Evolutionary conservation across 139 green algal species (phyloP), one percentile per base, ranked within the genome.

Genomic region (Tetraselmis chui): DNA sequence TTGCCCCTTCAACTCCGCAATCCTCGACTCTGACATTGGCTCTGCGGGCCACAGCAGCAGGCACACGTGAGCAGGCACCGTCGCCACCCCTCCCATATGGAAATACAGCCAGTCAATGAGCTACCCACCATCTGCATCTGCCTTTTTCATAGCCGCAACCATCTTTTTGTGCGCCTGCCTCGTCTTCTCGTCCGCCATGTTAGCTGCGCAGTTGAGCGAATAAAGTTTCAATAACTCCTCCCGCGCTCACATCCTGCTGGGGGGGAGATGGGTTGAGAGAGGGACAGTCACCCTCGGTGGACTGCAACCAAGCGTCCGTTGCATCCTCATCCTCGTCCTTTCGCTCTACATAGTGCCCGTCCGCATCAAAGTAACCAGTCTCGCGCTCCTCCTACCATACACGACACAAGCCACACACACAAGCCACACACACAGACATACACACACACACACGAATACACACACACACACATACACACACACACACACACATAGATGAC

Each of bases 291-390:
- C 45, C 45, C 45, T 67, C 45, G 45, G 45, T 67, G 1, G 87
- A 91, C n/a, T 77, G 31, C 31, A 95, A 82, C 92, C 92, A 95
- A 0, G 91, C 91, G 32, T 93, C 90, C 0, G 75, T 77, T 1
- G 74, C 23, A 26, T 90, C 88, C 1, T 89, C 85, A 29, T 90
- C 86, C 31, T 91, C 86, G 28, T 85, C 87, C 80, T 90, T 89
- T 2, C 84, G 78, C 59, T 93, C 84, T 24, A 96, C 88, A 84
- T 94, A 96, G 82, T 93, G 91, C 1, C 92, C 92, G 1, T 89
- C 84, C 23, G 93, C 91, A 45, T 95, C 92, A 84, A 96, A 95
- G 81, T 90, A 85, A 5, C 93, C 93, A 2, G 88, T 85, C 31
- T 88, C 78, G 0, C 91, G 87, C 84, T 96, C 93, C 80, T 92